These are phyloP conservation scores for Cryomyces antarcticus DNA, from an alignment of 495 filamentous ascomycete genomes.

Conservation along the genomic window DNA sequence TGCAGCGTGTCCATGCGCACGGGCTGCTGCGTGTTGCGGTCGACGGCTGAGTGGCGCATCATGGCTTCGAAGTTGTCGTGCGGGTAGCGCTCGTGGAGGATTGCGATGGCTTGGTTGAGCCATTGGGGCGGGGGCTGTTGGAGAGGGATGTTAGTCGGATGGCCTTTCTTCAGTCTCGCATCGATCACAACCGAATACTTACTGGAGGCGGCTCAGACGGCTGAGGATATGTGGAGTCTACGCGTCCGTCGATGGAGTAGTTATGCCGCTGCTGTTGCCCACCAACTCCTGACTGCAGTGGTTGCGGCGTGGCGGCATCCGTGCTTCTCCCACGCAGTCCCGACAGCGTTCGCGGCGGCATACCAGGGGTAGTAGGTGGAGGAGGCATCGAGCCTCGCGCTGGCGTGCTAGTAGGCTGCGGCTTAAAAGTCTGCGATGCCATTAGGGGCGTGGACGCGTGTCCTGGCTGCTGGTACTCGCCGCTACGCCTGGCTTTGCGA, in stretches of 20 bases:
- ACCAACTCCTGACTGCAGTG: no score
- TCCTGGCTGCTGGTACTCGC: constrained; percentile 4
- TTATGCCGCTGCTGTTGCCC: constrained; percentile 4
- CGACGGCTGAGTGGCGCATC: constrained; percentile 70
- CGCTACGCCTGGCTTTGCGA: constrained; percentile 16
- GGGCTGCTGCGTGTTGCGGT: constrained; percentile 38
- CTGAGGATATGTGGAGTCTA: constrained; percentile 9
- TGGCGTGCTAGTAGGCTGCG: constrained; percentile 28
- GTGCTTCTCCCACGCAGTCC: no score
- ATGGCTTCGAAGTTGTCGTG: constrained; percentile 63
- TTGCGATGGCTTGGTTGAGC: constrained; percentile 45
- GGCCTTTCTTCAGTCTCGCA: neutral
- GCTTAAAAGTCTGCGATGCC: constrained; percentile 29
- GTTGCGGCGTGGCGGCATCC: neutral
- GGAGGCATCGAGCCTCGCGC: constrained; percentile 39
- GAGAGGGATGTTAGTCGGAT: neutral
- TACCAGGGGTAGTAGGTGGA: constrained; percentile 20
- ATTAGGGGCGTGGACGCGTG: constrained; percentile 19
- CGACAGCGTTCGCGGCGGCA: no score
- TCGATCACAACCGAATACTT: neutral
- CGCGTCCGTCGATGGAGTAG: constrained; percentile 10
- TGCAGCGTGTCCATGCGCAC: constrained; percentile 26
- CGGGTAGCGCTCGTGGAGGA: constrained; percentile 43
- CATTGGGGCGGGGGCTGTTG: constrained; percentile 65
- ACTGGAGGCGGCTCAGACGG: constrained; percentile 2